These are phyloP conservation scores for Botryosphaeria agaves DNA, from an alignment of 2,329 filamentous ascomycete species.

Conservation along the genomic window DNA sequence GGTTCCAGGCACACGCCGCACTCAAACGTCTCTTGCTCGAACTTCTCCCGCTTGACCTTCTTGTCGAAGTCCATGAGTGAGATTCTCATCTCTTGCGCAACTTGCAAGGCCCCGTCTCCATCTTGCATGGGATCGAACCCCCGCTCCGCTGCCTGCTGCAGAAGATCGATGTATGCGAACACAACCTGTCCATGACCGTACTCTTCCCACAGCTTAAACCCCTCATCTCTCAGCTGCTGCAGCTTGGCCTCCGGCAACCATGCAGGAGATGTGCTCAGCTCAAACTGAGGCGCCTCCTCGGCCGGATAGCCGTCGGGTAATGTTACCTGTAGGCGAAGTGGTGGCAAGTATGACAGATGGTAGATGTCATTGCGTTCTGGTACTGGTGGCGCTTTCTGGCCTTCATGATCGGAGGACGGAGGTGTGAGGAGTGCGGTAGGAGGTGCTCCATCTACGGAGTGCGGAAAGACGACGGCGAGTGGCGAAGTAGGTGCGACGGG, in stretches of 20 bases:
- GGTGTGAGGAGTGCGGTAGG: conserved; percentile 19
- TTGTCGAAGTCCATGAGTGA: conserved; percentile 64
- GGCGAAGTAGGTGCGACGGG: conserved; percentile 36
- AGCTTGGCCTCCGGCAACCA: conserved; percentile 35
- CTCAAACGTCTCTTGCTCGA: conserved; percentile 70
- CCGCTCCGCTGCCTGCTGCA: conserved; percentile 39
- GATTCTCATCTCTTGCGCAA: conserved; percentile 40
- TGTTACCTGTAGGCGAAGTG: conserved; percentile 33
- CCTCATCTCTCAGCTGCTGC: conserved; percentile 27
- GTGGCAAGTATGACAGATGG: conserved; percentile 35
- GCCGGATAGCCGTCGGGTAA: conserved; percentile 40
- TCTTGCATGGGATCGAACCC: conserved; percentile 32
- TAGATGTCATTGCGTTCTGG: not conserved
- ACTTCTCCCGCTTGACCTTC: conserved; percentile 53
- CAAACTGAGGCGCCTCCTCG: conserved; percentile 30
- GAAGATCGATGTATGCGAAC: conserved; percentile 41
- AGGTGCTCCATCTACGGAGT: conserved; percentile 15
- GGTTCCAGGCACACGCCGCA: conserved; percentile 84
- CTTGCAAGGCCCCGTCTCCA: conserved; percentile 22
- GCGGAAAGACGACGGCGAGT: conserved; percentile 24
- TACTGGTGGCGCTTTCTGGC: not conserved
- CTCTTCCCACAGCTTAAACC: conserved; percentile 39
- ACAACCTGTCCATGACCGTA: conserved; percentile 38
- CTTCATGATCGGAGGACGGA: conserved; percentile 19
- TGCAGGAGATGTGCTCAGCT: conserved; percentile 28